phyloP scores from a whole-genome alignment of 1,284 basidiomycete species.

The Gymnopus androsaceus region DNA sequence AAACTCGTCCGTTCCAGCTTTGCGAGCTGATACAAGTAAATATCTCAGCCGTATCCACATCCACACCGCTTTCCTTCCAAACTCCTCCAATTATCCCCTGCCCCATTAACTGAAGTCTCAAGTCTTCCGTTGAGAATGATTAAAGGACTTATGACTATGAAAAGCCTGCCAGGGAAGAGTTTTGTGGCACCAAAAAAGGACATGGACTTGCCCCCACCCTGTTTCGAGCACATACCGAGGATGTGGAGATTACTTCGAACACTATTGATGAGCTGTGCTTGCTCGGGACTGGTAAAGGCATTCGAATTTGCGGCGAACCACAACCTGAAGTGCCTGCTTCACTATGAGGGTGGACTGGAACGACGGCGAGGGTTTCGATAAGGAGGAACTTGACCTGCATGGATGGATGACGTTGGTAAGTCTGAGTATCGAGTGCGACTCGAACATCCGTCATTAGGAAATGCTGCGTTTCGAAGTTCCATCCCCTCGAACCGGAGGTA shows the following conservation, averaged over 20 bases:
- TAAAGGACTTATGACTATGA: slow-evolving; percentile 21
- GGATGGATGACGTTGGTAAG: too few species aligned
- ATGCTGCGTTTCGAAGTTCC: too few species aligned
- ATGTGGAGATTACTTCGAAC: slow-evolving; percentile 13
- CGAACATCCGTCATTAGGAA: too few species aligned
- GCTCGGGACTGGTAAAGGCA: not conserved
- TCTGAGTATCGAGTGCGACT: too few species aligned
- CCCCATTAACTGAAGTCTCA: too few species aligned
- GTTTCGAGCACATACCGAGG: slow-evolving; percentile 20
- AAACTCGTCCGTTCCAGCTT: slow-evolving; percentile 1
- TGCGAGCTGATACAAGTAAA: slow-evolving; percentile 12
- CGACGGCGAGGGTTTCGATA: not conserved
- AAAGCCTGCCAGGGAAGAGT: slow-evolving; percentile 10
- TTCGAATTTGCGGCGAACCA: not conserved
- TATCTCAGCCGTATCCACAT: not conserved
- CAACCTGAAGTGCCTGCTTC: not conserved
- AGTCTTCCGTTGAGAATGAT: not conserved
- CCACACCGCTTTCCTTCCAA: not conserved
- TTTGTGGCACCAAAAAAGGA: slow-evolving; percentile 21
- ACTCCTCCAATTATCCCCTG: not conserved
- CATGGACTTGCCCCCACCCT: slow-evolving; percentile 21
- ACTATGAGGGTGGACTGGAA: not conserved
- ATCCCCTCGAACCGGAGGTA: too few species aligned
- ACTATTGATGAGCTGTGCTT: slow-evolving; percentile 13
- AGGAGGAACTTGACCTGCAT: too few species aligned